Evolutionary conservation across 2,329 filamentous ascomycete species (phyloP), one percentile per base, ranked within the genome.

Genomic region (Fusarium oligoseptatum): DNA sequence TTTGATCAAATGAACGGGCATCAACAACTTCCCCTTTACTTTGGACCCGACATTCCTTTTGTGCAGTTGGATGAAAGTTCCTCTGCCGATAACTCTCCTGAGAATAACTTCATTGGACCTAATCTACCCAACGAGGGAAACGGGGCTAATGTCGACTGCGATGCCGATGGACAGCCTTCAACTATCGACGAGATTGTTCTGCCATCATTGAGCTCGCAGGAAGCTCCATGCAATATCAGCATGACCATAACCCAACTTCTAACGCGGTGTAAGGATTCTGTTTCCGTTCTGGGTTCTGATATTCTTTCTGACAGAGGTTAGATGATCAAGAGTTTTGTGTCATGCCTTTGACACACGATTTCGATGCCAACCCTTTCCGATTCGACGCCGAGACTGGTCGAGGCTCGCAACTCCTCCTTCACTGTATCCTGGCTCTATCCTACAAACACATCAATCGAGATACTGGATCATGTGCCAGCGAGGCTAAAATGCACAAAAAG

Each of bases 291-390:
- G 14, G 1, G 6, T 1, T 4, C 7, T 14, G 17, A 24, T 14
- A 0, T 27, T 4, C 8, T 2, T 36, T 27, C 60, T 41, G 32
- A 61, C 32, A 11, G 34, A 20, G 10, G 9, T 20, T 57, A 82
- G 81, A 82, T 65, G 80, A 83, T 60, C 72, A 79, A 41, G 81
- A 82, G 27, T 81, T 82, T 39, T 83, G 81, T 50, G 66, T 82
- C 12, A 68, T 82, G 20, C 82, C 81, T 1, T 50, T 83, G 9
- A 83, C 81, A 1, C 71, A 74, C 11, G 81, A 82, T 63, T 79
- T 79, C 34, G 64, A 74, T 14, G 70, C 76, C 22, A 83, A 83
- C 58, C 82, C 82, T 1, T 83, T 83, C 52, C 79, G 81, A 5
- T 78, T 76, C 65, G 67, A 76, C 17, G 60, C 64, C 7, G 71